Evolutionary conservation across 164 flowering plant genomes (phyloP), one percentile per base, ranked within the genome.

Genomic region (Dillenia turbinata): DNA sequence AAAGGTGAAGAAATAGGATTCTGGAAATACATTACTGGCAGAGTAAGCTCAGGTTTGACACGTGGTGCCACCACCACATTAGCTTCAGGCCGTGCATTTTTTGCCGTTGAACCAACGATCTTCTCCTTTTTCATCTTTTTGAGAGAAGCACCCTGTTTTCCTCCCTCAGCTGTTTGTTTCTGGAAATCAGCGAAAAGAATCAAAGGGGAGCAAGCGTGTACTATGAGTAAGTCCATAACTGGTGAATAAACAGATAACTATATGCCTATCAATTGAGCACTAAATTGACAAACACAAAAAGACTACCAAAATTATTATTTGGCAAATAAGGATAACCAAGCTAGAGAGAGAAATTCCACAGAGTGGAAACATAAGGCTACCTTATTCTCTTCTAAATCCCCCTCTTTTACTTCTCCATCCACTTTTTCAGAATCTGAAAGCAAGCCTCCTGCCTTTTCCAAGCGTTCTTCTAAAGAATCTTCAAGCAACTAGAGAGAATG

Each of bases 51-150:
- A 44, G 97, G 73, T 66, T 88, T 92, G 59, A 92, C 97, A 67
- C 96, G 79, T 48, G 97, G 97, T 57, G 91, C 90, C 58, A 61
- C 56, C 46, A 90, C 57, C 5, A 69, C 77, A 47, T 65, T 79
- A 33, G 81, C 74, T 71, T 89, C 97, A 47, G 92, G 69, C 24
- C 87, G 84, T 5, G 73, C 75, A 72, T 69, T 61, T 82, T 89
- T 89, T 52, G 84, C 86, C n/a, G 87, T 76, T 65, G 86, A 65
- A 62, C 85, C 80, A 45, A 57, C 78, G 64, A 80, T 80, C 79
- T 90, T 95, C 66, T 92, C 99, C 82, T 95, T 95, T 66, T 92
- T 95, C 55, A 66, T 58, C 79, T 95, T 95, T 78, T 92, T 95
- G 9, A 63, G 60, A 11, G 93, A 73, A 66, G 81, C 57, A 51